Evolutionary conservation across 2,329 filamentous ascomycete genomes (phyloP).

Genomic region (Aspergillus cejpii): DNA sequence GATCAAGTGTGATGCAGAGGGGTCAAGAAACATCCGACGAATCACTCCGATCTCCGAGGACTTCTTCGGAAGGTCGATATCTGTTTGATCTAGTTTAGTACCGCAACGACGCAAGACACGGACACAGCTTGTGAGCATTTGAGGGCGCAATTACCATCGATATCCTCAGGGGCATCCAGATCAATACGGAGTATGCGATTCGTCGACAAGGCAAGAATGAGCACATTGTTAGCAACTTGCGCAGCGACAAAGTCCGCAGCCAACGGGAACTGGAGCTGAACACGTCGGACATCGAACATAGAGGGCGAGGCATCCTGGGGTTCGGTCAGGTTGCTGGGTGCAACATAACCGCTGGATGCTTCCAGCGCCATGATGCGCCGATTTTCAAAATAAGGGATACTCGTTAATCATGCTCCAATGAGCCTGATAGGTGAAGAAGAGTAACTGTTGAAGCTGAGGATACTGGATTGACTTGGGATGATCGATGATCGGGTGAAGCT

Average conservation of each 20-base stretch:
- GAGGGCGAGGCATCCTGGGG: conserved; percentile 60
- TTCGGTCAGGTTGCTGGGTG: conserved; percentile 56
- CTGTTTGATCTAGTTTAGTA: conserved; percentile 44
- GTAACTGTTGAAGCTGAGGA: conserved; percentile 18
- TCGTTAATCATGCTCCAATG: conserved; percentile 24
- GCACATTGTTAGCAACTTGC: conserved; percentile 94
- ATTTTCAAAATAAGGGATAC: conserved; percentile 6
- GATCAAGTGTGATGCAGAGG: conserved; percentile 88
- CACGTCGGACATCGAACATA: conserved; percentile 90
- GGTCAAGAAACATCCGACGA: conserved; percentile 92
- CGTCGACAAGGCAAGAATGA: conserved; percentile 85
- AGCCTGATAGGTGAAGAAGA: conserved; percentile 12
- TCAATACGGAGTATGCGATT: conserved; percentile 91
- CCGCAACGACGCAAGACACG: background rate
- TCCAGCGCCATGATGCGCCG: conserved; percentile 61
- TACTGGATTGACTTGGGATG: background rate
- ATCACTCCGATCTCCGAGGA: conserved; percentile 87
- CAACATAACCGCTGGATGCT: conserved; percentile 63
- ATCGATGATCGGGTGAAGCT: background rate
- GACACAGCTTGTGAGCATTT: background rate
- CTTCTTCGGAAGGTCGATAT: conserved; percentile 95
- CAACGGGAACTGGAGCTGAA: conserved; percentile 89
- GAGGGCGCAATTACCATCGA: conserved; percentile 62
- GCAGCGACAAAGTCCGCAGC: conserved; percentile 93
- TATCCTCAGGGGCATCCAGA: conserved; percentile 85